Evolutionary conservation across 768 basidiomycete species (phyloP).

Genomic region (Rhizopogon vinicolor): DNA sequence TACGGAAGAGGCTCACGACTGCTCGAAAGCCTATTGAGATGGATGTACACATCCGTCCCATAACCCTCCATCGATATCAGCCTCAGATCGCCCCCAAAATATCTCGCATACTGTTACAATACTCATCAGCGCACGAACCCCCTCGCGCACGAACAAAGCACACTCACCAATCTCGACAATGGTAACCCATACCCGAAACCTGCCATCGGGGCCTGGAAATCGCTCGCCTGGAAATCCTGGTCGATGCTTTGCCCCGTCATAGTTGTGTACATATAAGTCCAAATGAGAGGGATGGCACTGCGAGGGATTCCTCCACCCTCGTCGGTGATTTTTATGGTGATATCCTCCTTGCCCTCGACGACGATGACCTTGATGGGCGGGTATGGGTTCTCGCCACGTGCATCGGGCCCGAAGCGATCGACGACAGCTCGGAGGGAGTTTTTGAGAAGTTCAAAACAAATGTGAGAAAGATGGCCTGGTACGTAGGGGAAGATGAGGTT

Average conservation of each 20-base stretch:
- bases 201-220: constrained; percentile 98
- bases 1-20: constrained; percentile 75
- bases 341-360: constrained; percentile 96
- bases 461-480: constrained; percentile 94
- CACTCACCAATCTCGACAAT: constrained; percentile 78
- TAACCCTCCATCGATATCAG: constrained; percentile 99
- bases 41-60: constrained; percentile 92
- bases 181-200: constrained; percentile 95
- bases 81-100: constrained; percentile 90
- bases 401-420: constrained; percentile 80
- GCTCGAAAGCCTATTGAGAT: constrained; percentile 80
- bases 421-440: constrained; percentile 97
- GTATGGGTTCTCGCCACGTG: constrained; percentile 27
- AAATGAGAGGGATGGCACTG: constrained; percentile 88
- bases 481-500: constrained; percentile 90
- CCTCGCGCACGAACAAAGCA: no score
- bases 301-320: constrained; percentile 92
- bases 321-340: constrained; percentile 98
- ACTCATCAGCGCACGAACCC: background rate
- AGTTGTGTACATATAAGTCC: constrained; percentile 98
- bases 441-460: constrained; percentile 95
- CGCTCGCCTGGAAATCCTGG: constrained; percentile 75
- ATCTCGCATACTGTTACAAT: constrained; percentile 73
- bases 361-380: constrained; percentile 94
- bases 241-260: constrained; percentile 70